Base-by-base conservation (phyloP, 345 rosid species). In the Hibiscus tridactylites region DNA sequence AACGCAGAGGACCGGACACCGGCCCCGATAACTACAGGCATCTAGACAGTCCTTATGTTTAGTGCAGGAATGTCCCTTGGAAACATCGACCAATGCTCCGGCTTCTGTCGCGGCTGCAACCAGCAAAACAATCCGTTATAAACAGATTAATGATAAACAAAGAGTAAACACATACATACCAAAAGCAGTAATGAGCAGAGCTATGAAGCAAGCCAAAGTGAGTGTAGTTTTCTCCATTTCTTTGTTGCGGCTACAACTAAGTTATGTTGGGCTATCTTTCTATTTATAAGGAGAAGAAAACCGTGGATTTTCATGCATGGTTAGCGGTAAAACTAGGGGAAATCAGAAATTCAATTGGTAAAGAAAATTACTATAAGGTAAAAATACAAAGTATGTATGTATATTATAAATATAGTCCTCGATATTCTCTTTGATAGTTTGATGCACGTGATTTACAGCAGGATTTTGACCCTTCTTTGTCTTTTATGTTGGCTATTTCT, bases 61-160 rank as follows among this genome's bases (percentile, higher is more conserved):
- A 49, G 9, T 67, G 44, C 71, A 67, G 49, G 71, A 39, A 8
- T 49, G 58, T 28, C 71, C 71, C 71, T 67, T 67, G 10, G 58
- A 6, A 15, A 15, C 3, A 15, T 67, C 42, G 53, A 3, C 8
- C 42, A 15, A 15, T 47, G 71, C 57, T 49, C 16, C 59, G 9
- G 44, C 59, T 49, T 49, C 71, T 28, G 44, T 28, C 19, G 3
- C 28, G 44, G 71, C 71, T 67, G 71, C 59, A 49, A 49, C 6
- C 15, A 66, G 6, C 15, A 67, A 15, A 47, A 28, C 16, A 26
- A 66, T 26, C 37, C 2, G 0, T 24, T 39, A 42, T 24, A 24
- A 46, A 37, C 6, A 37, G 9, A 37, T 8, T 63, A 19, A 6
- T 29, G 39, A 6, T 31, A 61, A 13, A 2, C 2, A 42, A 42